Base-by-base conservation (phyloP, 1,284 basidiomycete species). In the Cryptococcus depauperatus region DNA sequence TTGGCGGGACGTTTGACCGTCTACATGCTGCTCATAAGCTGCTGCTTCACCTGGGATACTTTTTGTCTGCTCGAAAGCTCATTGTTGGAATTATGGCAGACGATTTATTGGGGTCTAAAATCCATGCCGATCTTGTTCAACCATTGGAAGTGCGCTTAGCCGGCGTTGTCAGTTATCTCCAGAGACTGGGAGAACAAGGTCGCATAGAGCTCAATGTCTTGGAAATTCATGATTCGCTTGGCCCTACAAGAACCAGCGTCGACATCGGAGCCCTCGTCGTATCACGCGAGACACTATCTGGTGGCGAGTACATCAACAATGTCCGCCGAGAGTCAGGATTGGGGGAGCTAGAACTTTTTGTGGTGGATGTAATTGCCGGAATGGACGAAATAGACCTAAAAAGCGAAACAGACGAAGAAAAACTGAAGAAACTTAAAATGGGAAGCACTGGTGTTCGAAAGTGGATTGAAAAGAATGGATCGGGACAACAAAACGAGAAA, bases 1-100 rank as follows among this genome's bases (percentile, higher is more conserved):
- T 83, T 8, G 83, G 83, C 22, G 83, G 83, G 9, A 98, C 93
- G 1, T 98, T 98, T 66, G 93, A 99, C 69, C 95, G 98, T 64
- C 78, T 99, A 14, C 93, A 99, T 66, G 82, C 90, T 1, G 93
- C 93, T 0, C 93, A 99, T 75, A 97, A 97, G 73, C 92, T 98
- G 49, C 78, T 99, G 29, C 78, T 99, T 5, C 87, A 87, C 57
- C 89, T 95, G 80, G 83, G 81, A 7, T 81, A 85, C 2, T 89
- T 86, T 76, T 79, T 96, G 48, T 77, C 89, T 1, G 69, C 73
- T 37, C 69, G 77, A 53, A 89, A 87, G 66, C 71, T 98, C 59
- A 87, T 98, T 52, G 81, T 95, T 44, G 95, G 95, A 4, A 75
- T 98, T 64, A 84, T 66, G 52, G 83, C 82, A 60, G 84, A 90